Evolutionary conservation across 345 rosid species (phyloP).

Genomic region (Eucalyptus lansdowneana): DNA sequence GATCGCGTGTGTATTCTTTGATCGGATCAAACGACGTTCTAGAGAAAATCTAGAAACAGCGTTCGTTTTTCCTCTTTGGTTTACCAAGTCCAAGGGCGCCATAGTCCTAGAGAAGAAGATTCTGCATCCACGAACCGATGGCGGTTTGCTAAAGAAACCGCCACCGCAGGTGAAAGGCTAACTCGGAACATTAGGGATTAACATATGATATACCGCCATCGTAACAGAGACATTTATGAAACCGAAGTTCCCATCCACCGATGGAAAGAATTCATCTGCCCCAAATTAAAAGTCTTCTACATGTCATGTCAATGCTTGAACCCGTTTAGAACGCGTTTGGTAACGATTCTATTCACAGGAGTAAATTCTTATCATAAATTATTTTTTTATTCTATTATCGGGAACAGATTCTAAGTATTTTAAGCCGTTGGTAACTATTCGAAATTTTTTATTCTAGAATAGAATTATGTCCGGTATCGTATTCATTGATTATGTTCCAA

Average conservation of each 20-base stretch:
- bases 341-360: too few species aligned
- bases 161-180: background rate
- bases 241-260: background rate
- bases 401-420: rapidly evolving
- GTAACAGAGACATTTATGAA: background rate
- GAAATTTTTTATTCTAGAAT: too few species aligned
- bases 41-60: background rate
- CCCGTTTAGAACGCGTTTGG: rapidly evolving
- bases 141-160: background rate
- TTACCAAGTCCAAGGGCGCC: background rate
- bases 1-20: background rate
- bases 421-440: too few species aligned
- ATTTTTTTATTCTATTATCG: too few species aligned
- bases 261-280: background rate
- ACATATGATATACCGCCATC: background rate
- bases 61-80: background rate
- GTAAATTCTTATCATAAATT: too few species aligned
- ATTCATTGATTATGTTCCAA: rapidly evolving
- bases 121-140: background rate
- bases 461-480: rapidly evolving
- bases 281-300: background rate
- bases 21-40: background rate
- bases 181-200: background rate
- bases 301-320: rapidly evolving
- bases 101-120: background rate